phyloP scores from a whole-genome alignment of 2,329 filamentous ascomycete genomes.

The Escovopsis weberi region DNA sequence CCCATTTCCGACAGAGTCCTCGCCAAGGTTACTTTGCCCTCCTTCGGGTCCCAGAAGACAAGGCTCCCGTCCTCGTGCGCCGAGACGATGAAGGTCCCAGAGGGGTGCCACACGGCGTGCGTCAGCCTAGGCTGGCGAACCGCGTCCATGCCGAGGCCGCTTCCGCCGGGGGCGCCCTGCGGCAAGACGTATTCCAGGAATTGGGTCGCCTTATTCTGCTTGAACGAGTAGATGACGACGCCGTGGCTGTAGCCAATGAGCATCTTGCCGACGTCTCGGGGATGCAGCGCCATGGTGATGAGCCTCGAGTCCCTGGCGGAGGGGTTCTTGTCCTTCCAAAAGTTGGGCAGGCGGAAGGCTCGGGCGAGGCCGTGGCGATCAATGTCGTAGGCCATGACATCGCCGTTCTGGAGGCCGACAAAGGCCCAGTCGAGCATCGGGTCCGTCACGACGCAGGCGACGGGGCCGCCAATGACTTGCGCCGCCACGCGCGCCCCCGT shows the following conservation, averaged over 20 bases:
- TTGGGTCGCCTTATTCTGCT: slow-evolving; percentile 65
- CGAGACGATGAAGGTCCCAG: slow-evolving; percentile 75
- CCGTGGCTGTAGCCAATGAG: slow-evolving; percentile 84
- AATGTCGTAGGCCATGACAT: slow-evolving; percentile 84
- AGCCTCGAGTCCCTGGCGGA: slow-evolving; percentile 46
- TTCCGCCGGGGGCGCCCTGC: slow-evolving; percentile 70
- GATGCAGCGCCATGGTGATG: slow-evolving; percentile 71
- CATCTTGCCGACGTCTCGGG: slow-evolving; percentile 80
- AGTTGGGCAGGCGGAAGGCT: slow-evolving; percentile 70
- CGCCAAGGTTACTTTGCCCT: slow-evolving; percentile 71
- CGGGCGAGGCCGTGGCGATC: slow-evolving; percentile 59
- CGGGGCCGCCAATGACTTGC: slow-evolving; percentile 63
- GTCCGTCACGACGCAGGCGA: slow-evolving; percentile 64
- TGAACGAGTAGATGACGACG: slow-evolving; percentile 85
- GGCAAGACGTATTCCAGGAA: slow-evolving; percentile 77
- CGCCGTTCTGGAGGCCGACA: slow-evolving; percentile 66
- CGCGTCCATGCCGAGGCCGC: slow-evolving; percentile 45
- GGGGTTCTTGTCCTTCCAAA: slow-evolving; percentile 65
- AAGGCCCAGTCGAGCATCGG: slow-evolving; percentile 90
- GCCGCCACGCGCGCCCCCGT: slow-evolving; percentile 50
- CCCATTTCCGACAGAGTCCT: slow-evolving; percentile 62
- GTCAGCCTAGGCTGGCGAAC: slow-evolving; percentile 59
- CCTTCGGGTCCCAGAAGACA: slow-evolving; percentile 88
- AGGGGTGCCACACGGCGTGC: slow-evolving; percentile 88
- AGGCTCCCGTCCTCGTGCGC: slow-evolving; percentile 83